Base-by-base conservation (phyloP, 306 rosid species). In the Vigna angularis region DNA sequence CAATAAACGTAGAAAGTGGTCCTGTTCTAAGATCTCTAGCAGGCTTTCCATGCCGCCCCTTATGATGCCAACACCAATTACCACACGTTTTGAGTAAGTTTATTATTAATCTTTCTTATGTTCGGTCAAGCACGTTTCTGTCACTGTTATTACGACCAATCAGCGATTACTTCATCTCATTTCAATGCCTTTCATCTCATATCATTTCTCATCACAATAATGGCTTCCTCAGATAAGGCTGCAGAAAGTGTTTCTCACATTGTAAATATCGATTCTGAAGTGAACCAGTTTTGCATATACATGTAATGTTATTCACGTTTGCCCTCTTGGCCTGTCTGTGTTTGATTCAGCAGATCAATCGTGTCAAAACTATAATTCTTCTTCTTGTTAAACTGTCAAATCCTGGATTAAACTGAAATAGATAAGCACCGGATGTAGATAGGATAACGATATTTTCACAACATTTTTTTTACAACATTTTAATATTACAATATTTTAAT, bases 81-180 rank as follows among this genome's bases (percentile, higher is more conserved):
- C 49, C 13, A 49, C 83, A 81, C 85, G 88, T 78, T 76, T 85
- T 74, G 17, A 55, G 16, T 56, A n/a, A 17, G 52, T 28, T 64
- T 51, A 28, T 13, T 53, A 9, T 1, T 62, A 0, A 22, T 55
- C n/a, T 66, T 58, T 74, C n/a, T 61, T 67, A 72, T 75, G 78
- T 58, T 79, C 59, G 74, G 89, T 91, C 90, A 83, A 84, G 79
- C 96, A 89, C 91, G 93, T 81, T 83, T 81, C 91, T 79, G 51
- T 77, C 67, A 51, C 73, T 79, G 38, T 72, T 63, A 24, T 45
- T 9, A 42, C 13, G 16, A 38, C 76, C 16, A n/a, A 18, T 18
- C 34, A 40, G 26, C 66, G 28, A 5, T 52, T 22, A 1, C 68
- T 63, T 51, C 8, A 0, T 59, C 61, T 0, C 22, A 8, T 52